Conservation (phyloP, 169 alveolate genomes). For the Plasmodium gallinaceum region DNA sequence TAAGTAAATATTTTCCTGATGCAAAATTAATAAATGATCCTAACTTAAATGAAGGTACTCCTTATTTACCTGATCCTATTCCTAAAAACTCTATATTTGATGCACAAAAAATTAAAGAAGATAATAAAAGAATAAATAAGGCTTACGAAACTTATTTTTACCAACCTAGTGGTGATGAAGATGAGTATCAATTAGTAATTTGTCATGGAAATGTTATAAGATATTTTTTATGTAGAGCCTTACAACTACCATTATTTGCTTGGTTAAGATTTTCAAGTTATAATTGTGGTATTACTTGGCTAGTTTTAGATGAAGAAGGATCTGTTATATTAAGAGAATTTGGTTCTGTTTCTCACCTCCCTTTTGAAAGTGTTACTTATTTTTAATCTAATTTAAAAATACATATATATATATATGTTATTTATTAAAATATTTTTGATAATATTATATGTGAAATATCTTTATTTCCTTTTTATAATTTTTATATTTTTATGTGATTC, state of each 20-base stretch:
- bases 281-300: slow-evolving; percentile 82
- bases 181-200: slow-evolving; percentile 78
- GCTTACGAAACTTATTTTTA: slow-evolving; percentile 80
- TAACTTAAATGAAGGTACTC: slow-evolving; percentile 82
- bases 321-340: slow-evolving; percentile 69
- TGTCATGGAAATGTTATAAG: slow-evolving; percentile 83
- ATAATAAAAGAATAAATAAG: slow-evolving; percentile 79
- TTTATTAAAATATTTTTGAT: no score
- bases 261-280: slow-evolving; percentile 81
- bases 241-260: slow-evolving; percentile 80
- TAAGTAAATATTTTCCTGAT: slow-evolving; percentile 81
- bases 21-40: slow-evolving; percentile 80
- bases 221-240: slow-evolving; percentile 81
- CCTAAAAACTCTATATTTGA: slow-evolving; percentile 79
- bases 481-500: no score
- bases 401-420: no score
- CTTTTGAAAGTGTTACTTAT: slow-evolving; percentile 73
- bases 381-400: slow-evolving; percentile 5
- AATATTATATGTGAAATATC: no score
- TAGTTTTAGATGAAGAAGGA: slow-evolving; percentile 75
- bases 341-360: slow-evolving; percentile 77
- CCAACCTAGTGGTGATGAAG: slow-evolving; percentile 72
- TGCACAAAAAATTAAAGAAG: slow-evolving; percentile 67
- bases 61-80: slow-evolving; percentile 81
- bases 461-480: no score